Base-by-base conservation (phyloP, 1,284 basidiomycete genomes). In the Trichosporon faecale region DNA sequence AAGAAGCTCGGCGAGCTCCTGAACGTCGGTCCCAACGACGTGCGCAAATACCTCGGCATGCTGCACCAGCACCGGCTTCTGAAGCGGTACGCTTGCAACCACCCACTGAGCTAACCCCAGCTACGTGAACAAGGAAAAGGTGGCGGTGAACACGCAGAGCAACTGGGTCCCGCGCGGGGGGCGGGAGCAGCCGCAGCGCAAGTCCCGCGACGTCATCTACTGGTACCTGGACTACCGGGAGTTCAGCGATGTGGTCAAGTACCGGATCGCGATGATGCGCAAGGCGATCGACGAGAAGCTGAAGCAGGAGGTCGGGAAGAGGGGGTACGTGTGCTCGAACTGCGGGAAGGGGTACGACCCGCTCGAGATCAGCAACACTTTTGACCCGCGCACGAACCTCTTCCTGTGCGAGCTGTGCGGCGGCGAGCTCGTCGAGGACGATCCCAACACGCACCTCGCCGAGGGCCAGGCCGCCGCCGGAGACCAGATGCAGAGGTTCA, bases 191-290 rank as follows among this genome's bases (percentile, higher is more conserved):
- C 74, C 70, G 16, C 64, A 61, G 18, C 27, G 40, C 55, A 70
- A 64, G 46, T 63, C 66, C 25, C 68, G 74, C 67, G 81, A 82
- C 68, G 80, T 82, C 18, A 91, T 92, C 77, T 99, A 98, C 85
- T 99, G 94, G 86, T 98, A 93, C 84, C 91, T 99, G 79, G 92
- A 99, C 85, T 96, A 95, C 83, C 91, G 94, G 76, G 89, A 91
- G 78, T 96, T 98, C 79, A 94, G 94, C 84, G 95, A 99, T 81
- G 94, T 98, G 64, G 92, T 96, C 80, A 98, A 98, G 83, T 99
- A 96, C 93, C 88, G 95, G 44, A 90, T 99, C 71, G 92, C 94
- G n/a, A 91, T 93, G 79, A 97, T 99, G 91, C 89, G 91, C 73
- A 88, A 91, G 72, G 89, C 89, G 69, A 95, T 99, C 74, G 95